Evolutionary conservation across 2,329 filamentous ascomycete genomes (phyloP), one percentile per base, ranked within the genome.

Genomic region (Fragosphaeria purpurea): DNA sequence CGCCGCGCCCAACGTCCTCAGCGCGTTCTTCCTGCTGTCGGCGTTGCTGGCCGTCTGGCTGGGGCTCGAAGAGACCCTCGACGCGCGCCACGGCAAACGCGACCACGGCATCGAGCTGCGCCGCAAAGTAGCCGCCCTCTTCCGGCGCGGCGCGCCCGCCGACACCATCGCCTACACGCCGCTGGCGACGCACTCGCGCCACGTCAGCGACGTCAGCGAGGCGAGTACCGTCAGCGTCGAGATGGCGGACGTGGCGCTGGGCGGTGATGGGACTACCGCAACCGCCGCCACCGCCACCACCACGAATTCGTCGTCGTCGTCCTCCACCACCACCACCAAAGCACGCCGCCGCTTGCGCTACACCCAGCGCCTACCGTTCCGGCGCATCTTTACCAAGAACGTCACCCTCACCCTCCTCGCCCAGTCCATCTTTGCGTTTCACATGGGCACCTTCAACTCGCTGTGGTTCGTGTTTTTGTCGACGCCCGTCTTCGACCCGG

Each of bases 401-500:
- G 74, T 80, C 13, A 56, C 62, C 46, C 62, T 75, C 46, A 79
- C 75, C 0, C 62, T 90, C 3, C 56, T 82, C n/a, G 75, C 77
- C 7, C 82, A 86, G 56, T 83, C 83, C 57, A 74, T 88, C 52
- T 75, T 88, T 45, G 78, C 81, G 13, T 78, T 88, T 56, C 86
- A 89, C 65, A 73, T 88, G 59, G 84, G 82, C 53, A 83, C 85
- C 33, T 90, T 88, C 70, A 85, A 86, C 61, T 78, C 83, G 2
- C 76, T 90, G 43, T 87, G 83, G 70, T 86, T 86, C 54, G 74
- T 88, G 47, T 89, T 90, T 64, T 73, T 90, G 44, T 87, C 86
- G 1, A 85, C 84, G 0, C 82, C 84, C 0, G 80, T 83, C 5
- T 79, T 72, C 55, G 65, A 73, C 58, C 70, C 73, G 0, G 41